Conservation (phyloP, 2,329 filamentous ascomycete genomes). For the Zymoseptoria ardabiliae region DNA sequence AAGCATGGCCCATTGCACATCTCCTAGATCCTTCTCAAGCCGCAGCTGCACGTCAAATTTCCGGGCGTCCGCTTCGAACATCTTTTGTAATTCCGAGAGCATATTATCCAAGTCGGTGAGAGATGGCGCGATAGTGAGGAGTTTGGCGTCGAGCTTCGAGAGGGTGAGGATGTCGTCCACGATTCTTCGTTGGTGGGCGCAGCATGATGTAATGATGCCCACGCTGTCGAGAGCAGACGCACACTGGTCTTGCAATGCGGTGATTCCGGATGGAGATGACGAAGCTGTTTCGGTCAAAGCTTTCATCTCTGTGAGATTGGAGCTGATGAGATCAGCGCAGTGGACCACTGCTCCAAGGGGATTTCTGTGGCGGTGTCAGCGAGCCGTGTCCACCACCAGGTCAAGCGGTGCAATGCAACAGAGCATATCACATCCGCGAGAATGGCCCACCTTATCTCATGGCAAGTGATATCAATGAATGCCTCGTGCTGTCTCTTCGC, state of each 20-base stretch:
- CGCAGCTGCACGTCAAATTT: slow-evolving; percentile 13
- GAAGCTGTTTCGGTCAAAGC: slow-evolving; percentile 9
- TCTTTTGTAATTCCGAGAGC: slow-evolving; percentile 14
- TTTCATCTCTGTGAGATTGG: slow-evolving; percentile 8
- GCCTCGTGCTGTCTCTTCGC: slow-evolving; percentile 37
- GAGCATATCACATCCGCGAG: background rate
- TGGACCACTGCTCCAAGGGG: slow-evolving; percentile 31
- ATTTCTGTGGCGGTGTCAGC: slow-evolving; percentile 10
- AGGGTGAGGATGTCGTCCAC: slow-evolving; percentile 40
- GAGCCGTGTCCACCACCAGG: too few relatives aligned
- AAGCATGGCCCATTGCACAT: slow-evolving; percentile 13
- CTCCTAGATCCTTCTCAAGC: slow-evolving; percentile 1
- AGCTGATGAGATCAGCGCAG: slow-evolving; percentile 34
- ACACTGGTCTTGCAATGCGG: slow-evolving; percentile 1
- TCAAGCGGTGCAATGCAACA: background rate
- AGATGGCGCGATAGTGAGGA: slow-evolving; percentile 27
- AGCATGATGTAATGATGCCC: slow-evolving; percentile 37
- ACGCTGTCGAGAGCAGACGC: slow-evolving; percentile 8
- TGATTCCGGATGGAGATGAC: background rate
- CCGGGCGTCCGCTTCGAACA: slow-evolving; percentile 20
- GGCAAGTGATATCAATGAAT: slow-evolving; percentile 36
- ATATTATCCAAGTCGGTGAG: slow-evolving; percentile 11
- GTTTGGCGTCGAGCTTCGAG: slow-evolving; percentile 37
- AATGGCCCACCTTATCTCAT: slow-evolving; percentile 22
- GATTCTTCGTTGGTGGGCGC: slow-evolving; percentile 38